Evolutionary conservation across 2,329 filamentous ascomycete genomes (phyloP).

Genomic region (Daldinia sp.): DNA sequence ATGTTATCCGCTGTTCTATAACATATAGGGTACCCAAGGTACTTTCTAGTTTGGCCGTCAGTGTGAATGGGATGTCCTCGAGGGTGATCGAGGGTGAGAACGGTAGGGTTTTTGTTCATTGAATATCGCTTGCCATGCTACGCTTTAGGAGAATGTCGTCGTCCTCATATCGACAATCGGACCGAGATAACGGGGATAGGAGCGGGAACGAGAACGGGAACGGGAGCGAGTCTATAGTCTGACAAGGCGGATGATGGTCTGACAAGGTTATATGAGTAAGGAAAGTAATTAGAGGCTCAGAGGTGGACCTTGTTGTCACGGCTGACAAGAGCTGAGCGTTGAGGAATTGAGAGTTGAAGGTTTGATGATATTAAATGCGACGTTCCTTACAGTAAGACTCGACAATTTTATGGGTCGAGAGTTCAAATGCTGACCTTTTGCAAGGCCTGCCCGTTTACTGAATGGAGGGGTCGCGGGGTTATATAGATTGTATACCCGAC

Average conservation of each 20-base stretch:
- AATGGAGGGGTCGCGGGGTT: slow-evolving; percentile 21
- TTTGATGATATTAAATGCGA: slow-evolving; percentile 23
- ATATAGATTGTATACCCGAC: not conserved
- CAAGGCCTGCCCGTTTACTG: too few relatives aligned
- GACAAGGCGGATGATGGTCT: slow-evolving; percentile 10
- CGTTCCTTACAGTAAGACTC: slow-evolving; percentile 41
- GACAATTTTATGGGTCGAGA: slow-evolving; percentile 29
- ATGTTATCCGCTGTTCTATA: not conserved
- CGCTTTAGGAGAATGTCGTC: slow-evolving; percentile 7
- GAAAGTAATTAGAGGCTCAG: slow-evolving; percentile 23
- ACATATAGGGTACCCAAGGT: not conserved
- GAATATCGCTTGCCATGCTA: slow-evolving; percentile 25
- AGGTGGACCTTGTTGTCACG: slow-evolving; percentile 18
- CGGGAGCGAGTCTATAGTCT: too few relatives aligned
- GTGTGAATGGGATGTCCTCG: slow-evolving; percentile 3
- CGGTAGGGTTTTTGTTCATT: slow-evolving; percentile 12
- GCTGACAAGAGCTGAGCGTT: slow-evolving; percentile 12
- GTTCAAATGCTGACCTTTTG: not conserved
- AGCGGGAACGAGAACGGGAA: too few relatives aligned
- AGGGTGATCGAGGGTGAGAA: slow-evolving; percentile 19
- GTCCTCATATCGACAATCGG: slow-evolving; percentile 11
- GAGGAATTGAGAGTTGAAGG: slow-evolving; percentile 6
- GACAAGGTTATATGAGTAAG: slow-evolving; percentile 25
- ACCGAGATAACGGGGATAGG: not conserved
- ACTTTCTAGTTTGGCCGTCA: not conserved